phyloP scores from a whole-genome alignment of 495 filamentous ascomycete species.

The Podospora appendiculata region DNA sequence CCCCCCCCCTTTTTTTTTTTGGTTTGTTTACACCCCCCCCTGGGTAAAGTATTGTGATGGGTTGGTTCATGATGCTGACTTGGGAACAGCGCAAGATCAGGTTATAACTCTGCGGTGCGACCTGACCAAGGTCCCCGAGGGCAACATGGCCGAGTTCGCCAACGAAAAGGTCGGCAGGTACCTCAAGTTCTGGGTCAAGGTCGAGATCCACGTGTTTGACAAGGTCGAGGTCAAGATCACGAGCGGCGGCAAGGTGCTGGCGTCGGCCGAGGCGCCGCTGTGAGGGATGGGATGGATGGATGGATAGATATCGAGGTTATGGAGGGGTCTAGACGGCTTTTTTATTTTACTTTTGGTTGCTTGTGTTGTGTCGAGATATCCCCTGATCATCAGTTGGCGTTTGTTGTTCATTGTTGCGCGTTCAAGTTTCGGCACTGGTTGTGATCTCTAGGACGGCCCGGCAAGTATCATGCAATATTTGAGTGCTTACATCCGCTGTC shows the following conservation, averaged over 20 bases:
- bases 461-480: no score
- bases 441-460: no score
- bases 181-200: constrained; percentile 13
- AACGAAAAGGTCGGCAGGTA: constrained; percentile 8
- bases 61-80: neutral
- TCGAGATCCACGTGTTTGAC: constrained; percentile 13
- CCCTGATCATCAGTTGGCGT: no score
- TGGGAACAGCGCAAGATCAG: constrained; percentile 5
- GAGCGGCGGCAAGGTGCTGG: constrained; percentile 9
- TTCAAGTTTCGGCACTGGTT: no score
- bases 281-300: neutral
- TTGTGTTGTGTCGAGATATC: no score
- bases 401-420: no score
- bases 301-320: neutral
- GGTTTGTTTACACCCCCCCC: no score
- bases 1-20: no score
- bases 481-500: no score
- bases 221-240: constrained; percentile 12
- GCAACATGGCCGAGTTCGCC: neutral
- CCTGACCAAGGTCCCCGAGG: constrained; percentile 11
- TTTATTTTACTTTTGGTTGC: neutral
- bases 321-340: neutral
- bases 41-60: neutral
- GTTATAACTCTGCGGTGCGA: constrained; percentile 10
- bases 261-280: constrained; percentile 3